Percentiles rank a stretch among this genome's conserved stretches.
Conservation (phyloP, 768 basidiomycete species). For the Pleurotus sapidus region DNA sequence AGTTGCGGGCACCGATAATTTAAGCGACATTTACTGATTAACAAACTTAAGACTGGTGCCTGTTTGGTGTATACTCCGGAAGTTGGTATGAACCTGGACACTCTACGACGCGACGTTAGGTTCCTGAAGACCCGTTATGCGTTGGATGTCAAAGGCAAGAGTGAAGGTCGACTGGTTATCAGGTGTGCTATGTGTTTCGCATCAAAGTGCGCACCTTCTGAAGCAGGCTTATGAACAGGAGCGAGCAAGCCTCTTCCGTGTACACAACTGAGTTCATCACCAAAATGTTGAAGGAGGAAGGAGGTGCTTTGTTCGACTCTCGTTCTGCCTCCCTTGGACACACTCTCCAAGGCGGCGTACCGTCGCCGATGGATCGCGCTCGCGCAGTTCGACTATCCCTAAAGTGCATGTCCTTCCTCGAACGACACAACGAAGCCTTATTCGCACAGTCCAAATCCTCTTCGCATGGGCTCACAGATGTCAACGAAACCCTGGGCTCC, state of each 20-base stretch:
- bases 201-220: not conserved
- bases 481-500: not conserved
- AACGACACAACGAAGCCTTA: slow-evolving; percentile 68
- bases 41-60: slow-evolving; percentile 70
- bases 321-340: slow-evolving; percentile 96
- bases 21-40: no score
- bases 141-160: slow-evolving; percentile 84
- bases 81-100: slow-evolving; percentile 79
- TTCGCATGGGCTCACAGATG: not conserved
- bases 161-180: slow-evolving; percentile 91
- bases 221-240: slow-evolving; percentile 42
- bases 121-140: slow-evolving; percentile 85
- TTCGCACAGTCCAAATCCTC: slow-evolving; percentile 32
- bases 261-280: slow-evolving; percentile 92
- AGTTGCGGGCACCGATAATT: slow-evolving; percentile 21
- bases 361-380: slow-evolving; percentile 91
- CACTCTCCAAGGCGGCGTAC: slow-evolving; percentile 93
- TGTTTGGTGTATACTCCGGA: slow-evolving; percentile 94
- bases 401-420: slow-evolving; percentile 93
- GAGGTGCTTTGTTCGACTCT: slow-evolving; percentile 88
- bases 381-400: slow-evolving; percentile 88
- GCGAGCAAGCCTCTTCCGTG: slow-evolving; percentile 81
- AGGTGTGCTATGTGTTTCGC: slow-evolving; percentile 46
- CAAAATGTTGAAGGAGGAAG: slow-evolving; percentile 94
- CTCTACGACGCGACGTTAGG: slow-evolving; percentile 78